phyloP scores from a whole-genome alignment of 2,329 filamentous ascomycete species.

The Arthrobotrys megalospora region DNA sequence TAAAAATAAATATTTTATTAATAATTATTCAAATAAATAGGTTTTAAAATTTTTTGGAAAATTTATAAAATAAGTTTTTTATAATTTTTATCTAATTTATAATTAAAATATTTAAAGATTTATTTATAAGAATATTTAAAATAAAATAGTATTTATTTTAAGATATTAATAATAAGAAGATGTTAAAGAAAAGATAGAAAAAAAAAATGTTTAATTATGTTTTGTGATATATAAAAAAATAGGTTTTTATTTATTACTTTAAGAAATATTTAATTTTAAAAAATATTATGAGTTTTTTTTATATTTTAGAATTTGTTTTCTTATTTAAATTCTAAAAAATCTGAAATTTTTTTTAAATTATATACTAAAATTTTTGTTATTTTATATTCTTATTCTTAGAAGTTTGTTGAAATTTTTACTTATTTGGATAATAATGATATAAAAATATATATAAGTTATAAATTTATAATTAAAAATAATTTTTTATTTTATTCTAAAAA shows the following conservation, averaged over 20 bases:
- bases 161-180: too few species aligned
- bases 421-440: slow-evolving; percentile 1
- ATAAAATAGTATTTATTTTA: too few species aligned
- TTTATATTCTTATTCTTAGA: background rate
- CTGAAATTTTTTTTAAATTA: background rate
- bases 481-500: slow-evolving; percentile 11
- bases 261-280: too few species aligned
- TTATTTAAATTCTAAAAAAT: background rate
- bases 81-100: background rate
- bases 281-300: background rate
- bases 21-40: slow-evolving; percentile 6
- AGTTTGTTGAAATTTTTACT: background rate
- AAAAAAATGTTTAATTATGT: background rate
- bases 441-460: slow-evolving; percentile 4
- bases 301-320: background rate
- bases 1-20: background rate
- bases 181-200: background rate
- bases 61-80: background rate
- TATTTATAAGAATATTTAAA: background rate
- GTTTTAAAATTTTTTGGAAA: background rate
- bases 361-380: slow-evolving; percentile 5
- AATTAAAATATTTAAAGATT: background rate
- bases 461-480: slow-evolving; percentile 20
- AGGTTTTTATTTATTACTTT: background rate
- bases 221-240: slow-evolving; percentile 3